phyloP scores from a whole-genome alignment of 2,329 filamentous ascomycete species.

The Scedosporium aurantiacum region DNA sequence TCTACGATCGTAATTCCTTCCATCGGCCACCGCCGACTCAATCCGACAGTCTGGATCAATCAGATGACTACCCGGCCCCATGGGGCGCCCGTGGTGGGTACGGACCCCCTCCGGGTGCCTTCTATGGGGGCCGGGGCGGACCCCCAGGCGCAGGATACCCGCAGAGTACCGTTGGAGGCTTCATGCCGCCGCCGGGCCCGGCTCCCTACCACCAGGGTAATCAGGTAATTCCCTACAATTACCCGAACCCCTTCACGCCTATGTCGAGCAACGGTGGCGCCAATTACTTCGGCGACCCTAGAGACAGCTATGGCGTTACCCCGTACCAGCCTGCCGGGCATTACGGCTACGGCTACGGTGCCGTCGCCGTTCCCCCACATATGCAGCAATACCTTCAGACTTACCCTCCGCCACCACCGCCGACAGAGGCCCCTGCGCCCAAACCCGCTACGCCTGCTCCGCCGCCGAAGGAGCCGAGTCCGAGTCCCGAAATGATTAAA shows the following conservation, averaged over 20 bases:
- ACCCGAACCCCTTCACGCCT: slow-evolving; percentile 8
- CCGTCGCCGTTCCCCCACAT: slow-evolving; percentile 20
- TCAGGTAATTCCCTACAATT: slow-evolving; percentile 12
- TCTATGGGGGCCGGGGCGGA: slow-evolving; percentile 22
- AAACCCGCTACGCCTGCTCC: slow-evolving; percentile 25
- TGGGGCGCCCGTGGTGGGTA: slow-evolving; percentile 18
- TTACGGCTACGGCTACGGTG: slow-evolving; percentile 9
- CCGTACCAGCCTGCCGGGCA: slow-evolving; percentile 5
- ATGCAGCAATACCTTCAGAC: slow-evolving; percentile 29
- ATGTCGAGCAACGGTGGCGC: slow-evolving; percentile 5
- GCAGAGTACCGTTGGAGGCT: slow-evolving; percentile 37
- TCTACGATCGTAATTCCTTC: not conserved
- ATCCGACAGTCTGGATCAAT: slow-evolving; percentile 52
- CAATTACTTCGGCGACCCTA: slow-evolving; percentile 6
- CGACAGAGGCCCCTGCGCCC: slow-evolving; percentile 23
- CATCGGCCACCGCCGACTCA: slow-evolving; percentile 28
- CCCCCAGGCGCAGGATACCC: slow-evolving; percentile 23
- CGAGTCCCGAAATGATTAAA: slow-evolving; percentile 43
- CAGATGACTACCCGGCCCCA: slow-evolving; percentile 47
- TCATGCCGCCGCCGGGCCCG: slow-evolving; percentile 20
- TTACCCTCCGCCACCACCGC: slow-evolving; percentile 28
- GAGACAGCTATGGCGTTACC: slow-evolving; percentile 8
- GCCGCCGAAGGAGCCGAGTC: slow-evolving; percentile 27
- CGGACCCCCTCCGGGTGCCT: slow-evolving; percentile 9
- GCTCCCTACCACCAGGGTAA: slow-evolving; percentile 32